Evolutionary conservation across 2,329 filamentous ascomycete genomes (phyloP).

Genomic region (Neonectria neomacrospora): DNA sequence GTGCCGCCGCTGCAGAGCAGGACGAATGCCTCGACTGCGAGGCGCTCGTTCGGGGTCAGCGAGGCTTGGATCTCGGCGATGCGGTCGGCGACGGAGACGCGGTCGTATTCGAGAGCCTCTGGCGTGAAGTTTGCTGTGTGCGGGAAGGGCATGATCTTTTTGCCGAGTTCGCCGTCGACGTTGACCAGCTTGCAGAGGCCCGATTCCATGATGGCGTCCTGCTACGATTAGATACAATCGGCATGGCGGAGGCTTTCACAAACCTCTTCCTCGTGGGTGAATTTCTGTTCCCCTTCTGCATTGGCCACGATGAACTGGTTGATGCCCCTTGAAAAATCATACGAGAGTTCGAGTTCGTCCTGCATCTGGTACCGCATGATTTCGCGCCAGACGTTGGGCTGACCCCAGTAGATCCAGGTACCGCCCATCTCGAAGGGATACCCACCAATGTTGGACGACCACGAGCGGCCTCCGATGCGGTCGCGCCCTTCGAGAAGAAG

Average conservation of each 20-base stretch:
- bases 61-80: constrained; percentile 53
- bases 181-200: constrained; percentile 57
- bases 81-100: constrained; percentile 55
- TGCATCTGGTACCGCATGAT: constrained; percentile 58
- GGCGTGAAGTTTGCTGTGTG: constrained; percentile 50
- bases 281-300: constrained; percentile 42
- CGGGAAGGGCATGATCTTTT: constrained; percentile 53
- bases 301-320: constrained; percentile 55
- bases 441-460: constrained; percentile 56
- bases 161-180: constrained; percentile 55
- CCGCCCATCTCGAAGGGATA: constrained; percentile 62
- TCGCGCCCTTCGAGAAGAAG: constrained; percentile 60
- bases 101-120: constrained; percentile 51
- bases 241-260: neutral
- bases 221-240: accelerated
- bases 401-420: constrained; percentile 60
- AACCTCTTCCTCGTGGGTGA: constrained; percentile 57
- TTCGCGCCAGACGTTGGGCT: constrained; percentile 57
- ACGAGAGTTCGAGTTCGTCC: constrained; percentile 52
- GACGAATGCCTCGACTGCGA: constrained; percentile 54
- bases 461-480: constrained; percentile 60
- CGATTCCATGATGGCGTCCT: constrained; percentile 47
- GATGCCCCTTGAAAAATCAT: constrained; percentile 54
- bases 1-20: constrained; percentile 56
- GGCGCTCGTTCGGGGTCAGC: constrained; percentile 54